A percentile compares a stretch with the other conserved stretches of the same genome.
These are phyloP conservation scores for Cicer chorassanicum DNA, from an alignment of 306 rosid species.

Conservation along the genomic window DNA sequence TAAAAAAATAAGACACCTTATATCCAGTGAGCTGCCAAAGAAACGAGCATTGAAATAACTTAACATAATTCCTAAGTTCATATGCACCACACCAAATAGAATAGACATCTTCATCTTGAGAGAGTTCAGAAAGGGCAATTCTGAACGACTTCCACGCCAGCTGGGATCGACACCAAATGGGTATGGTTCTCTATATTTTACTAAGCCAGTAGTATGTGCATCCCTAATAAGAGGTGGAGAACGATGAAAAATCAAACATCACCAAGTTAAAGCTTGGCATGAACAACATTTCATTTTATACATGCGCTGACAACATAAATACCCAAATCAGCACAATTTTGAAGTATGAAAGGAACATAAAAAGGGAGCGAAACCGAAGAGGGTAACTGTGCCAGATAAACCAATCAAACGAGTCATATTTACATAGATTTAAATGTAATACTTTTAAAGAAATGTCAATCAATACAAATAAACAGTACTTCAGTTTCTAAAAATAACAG, in stretches of 20 bases:
- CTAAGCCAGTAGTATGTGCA: conserved; percentile 75
- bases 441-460: conserved; percentile 23
- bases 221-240: conserved; percentile 66
- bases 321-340: conserved; percentile 27
- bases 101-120: conserved; percentile 99
- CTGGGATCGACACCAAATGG: conserved; percentile 99
- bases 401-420: conserved; percentile 11
- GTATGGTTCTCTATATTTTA: conserved; percentile 79
- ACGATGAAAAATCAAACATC: conserved; percentile 29
- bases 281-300: conserved; percentile 1
- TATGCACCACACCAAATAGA: conserved; percentile 87
- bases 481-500: conserved; percentile 17
- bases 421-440: conserved; percentile 10
- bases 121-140: conserved; percentile 87
- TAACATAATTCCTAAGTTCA: conserved; percentile 90
- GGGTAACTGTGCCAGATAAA: conserved; percentile 29
- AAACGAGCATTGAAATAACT: conserved; percentile 92
- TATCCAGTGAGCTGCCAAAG: conserved; percentile 78
- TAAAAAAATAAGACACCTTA: conserved; percentile 62
- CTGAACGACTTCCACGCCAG: conserved; percentile 99
- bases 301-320: conserved; percentile 29
- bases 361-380: conserved; percentile 26
- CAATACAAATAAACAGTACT: not conserved
- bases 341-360: conserved; percentile 33
- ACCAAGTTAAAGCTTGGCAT: conserved; percentile 30